Evolutionary conservation across 495 filamentous ascomycete genomes (phyloP), one percentile per base, ranked within the genome.

Genomic region (Hypoxylon intermedium): DNA sequence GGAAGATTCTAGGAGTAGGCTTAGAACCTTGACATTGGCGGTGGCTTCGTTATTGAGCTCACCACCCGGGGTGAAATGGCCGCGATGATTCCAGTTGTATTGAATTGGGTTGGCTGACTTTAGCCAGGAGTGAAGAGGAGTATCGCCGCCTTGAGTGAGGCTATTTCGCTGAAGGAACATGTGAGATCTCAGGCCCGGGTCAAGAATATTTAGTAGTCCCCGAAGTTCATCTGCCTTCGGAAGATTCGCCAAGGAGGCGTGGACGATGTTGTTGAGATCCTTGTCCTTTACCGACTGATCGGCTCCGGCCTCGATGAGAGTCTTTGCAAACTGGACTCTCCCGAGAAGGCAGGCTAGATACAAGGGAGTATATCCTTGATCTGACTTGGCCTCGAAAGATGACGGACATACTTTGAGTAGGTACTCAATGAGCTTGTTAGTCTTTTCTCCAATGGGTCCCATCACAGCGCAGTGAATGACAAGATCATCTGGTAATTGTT

Each of bases 391-490:
- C 28, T 90, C 83, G 5, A 91, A 50, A 23, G 74, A 77, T n/a
- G 78, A 73, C 0, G 89, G 87, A 48, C 76, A 76, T 18, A 79
- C 70, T 15, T 83, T 75, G 28, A 87, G 63, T 2, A 91, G 71
- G 57, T 89, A 88, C 40, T 84, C 72, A 30, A 91, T 74, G 12
- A 91, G 68, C n/a, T 74, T 73, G 21, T 71, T 70, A 0, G 81
- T 75, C 9, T 76, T 75, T 9, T 73, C 68, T 6, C 50, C 60
- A 0, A 68, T 59, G 0, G 63, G 31, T 0, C 77, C 74, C 41
- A 86, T 73, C 5, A 92, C 75, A 1, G 87, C 88, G 52, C 79
- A 83, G 68, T 91, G 89, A 15, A 91, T 77, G 11, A 85, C 76
- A 30, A 89, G 75, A 6, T 90, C 78, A 43, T 78, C 85, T 87